Conservation (phyloP, 768 basidiomycete species). For the Phaeotremella skinneri region DNA sequence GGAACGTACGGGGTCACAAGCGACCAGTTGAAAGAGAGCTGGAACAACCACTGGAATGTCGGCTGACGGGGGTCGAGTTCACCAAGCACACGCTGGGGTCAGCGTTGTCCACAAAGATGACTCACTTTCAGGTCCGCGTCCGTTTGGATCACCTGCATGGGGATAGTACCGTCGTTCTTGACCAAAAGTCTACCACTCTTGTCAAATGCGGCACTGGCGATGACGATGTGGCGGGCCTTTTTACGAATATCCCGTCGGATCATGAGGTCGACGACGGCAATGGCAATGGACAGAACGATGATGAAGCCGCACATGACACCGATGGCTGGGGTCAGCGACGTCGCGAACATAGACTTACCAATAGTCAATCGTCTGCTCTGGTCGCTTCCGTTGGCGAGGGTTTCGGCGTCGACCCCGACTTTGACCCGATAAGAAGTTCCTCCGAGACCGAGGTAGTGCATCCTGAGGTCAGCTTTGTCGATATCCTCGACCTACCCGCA, state of each 20-base stretch:
- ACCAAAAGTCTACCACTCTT: constrained; percentile 50
- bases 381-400: constrained; percentile 27
- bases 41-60: constrained; percentile 53
- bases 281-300: constrained; percentile 40
- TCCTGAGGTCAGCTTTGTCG: constrained; percentile 24
- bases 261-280: constrained; percentile 42
- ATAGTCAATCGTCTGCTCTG: constrained; percentile 47
- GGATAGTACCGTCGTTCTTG: constrained; percentile 50
- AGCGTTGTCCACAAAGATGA: constrained; percentile 5
- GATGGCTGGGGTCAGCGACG: constrained; percentile 36
- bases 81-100: constrained; percentile 36
- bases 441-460: constrained; percentile 53
- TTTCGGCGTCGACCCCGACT: constrained; percentile 14
- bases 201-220: constrained; percentile 50
- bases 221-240: constrained; percentile 47
- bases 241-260: constrained; percentile 31
- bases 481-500: constrained; percentile 36
- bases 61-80: constrained; percentile 49
- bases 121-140: constrained; percentile 46
- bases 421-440: constrained; percentile 47
- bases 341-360: constrained; percentile 23
- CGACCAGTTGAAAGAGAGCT: constrained; percentile 51
- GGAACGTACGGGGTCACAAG: constrained; percentile 48
- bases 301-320: constrained; percentile 52
- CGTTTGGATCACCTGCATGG: constrained; percentile 51